phyloP scores from a whole-genome alignment of 495 filamentous ascomycete species.

The Daldinia concentrica region DNA sequence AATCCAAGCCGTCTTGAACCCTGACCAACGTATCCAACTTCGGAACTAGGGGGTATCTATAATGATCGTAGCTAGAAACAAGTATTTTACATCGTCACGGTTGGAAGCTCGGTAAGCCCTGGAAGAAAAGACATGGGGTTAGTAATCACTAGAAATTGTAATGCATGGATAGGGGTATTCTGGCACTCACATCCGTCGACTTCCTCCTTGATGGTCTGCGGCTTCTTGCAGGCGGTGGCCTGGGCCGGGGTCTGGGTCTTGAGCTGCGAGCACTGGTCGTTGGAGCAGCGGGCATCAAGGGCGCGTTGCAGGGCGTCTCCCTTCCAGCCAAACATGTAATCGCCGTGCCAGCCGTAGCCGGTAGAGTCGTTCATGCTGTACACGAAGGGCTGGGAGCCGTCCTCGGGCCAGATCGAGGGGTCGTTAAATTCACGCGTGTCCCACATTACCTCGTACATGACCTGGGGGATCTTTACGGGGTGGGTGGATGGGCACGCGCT shows the following conservation, averaged over 20 bases:
- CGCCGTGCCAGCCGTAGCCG: conserved; percentile 55
- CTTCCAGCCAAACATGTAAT: conserved; percentile 58
- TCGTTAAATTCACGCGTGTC: conserved; percentile 53
- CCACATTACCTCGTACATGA: conserved; percentile 59
- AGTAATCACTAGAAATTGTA: conserved; percentile 15
- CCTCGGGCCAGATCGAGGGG: conserved; percentile 51
- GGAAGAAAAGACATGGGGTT: background rate
- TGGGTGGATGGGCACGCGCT: conserved; percentile 53
- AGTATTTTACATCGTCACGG: conserved; percentile 26
- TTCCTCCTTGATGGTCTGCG: conserved; percentile 50
- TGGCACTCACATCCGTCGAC: conserved; percentile 52
- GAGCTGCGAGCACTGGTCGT: conserved; percentile 44
- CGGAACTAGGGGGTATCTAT: conserved; percentile 16
- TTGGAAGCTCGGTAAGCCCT: conserved; percentile 40
- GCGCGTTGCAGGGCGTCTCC: conserved; percentile 54
- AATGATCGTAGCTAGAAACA: conserved; percentile 19
- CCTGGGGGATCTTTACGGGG: conserved; percentile 51
- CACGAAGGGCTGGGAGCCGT: conserved; percentile 50
- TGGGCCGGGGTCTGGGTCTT: conserved; percentile 49
- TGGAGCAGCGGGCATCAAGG: conserved; percentile 51
- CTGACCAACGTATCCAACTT: background rate
- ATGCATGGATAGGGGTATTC: background rate
- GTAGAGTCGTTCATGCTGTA: conserved; percentile 47
- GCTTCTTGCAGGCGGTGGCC: conserved; percentile 53
- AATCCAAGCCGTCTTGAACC: conserved; percentile 16